Conservation (phyloP, 139 green algal species). For the Ulvella scutata region DNA sequence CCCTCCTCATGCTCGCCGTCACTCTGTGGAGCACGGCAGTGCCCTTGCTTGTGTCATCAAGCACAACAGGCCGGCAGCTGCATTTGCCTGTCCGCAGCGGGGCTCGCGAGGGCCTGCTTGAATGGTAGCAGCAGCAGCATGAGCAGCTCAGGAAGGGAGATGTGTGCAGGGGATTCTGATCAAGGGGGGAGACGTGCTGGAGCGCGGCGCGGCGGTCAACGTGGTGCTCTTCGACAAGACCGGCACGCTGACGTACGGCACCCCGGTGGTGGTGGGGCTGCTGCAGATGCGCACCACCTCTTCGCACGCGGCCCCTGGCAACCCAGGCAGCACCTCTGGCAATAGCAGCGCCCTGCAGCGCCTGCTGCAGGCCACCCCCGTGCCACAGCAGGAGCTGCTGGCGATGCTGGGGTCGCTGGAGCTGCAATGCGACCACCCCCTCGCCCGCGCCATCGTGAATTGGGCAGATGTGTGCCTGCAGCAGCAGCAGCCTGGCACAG, state of each 20-base stretch:
- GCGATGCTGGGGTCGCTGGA: constrained; percentile 64
- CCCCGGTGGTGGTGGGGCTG: constrained; percentile 39
- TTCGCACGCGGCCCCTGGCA: too few species aligned
- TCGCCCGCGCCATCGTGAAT: constrained; percentile 63
- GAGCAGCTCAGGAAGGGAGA: too few species aligned
- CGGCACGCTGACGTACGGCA: constrained; percentile 76
- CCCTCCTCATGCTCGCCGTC: too few species aligned
- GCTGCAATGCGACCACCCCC: constrained; percentile 70
- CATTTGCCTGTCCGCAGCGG: too few species aligned
- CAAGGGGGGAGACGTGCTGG: constrained; percentile 73
- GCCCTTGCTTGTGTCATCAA: too few species aligned
- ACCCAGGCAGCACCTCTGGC: constrained; percentile 2
- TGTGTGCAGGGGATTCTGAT: constrained; percentile 79
- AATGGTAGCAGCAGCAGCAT: too few species aligned
- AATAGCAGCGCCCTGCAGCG: constrained; percentile 4
- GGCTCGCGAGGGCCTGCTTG: too few species aligned
- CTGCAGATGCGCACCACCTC: too few species aligned
- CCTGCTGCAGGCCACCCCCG: neutral
- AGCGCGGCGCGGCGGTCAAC: constrained; percentile 21
- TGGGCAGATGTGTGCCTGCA: constrained; percentile 6
- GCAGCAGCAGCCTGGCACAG: too few species aligned
- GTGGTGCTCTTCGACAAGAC: constrained; percentile 94
- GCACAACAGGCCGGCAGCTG: too few species aligned
- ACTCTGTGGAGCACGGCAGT: too few species aligned
- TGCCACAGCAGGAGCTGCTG: constrained; percentile 26